Base-by-base conservation (phyloP, 805 yeast species). In the Ogataea haglerorum region DNA sequence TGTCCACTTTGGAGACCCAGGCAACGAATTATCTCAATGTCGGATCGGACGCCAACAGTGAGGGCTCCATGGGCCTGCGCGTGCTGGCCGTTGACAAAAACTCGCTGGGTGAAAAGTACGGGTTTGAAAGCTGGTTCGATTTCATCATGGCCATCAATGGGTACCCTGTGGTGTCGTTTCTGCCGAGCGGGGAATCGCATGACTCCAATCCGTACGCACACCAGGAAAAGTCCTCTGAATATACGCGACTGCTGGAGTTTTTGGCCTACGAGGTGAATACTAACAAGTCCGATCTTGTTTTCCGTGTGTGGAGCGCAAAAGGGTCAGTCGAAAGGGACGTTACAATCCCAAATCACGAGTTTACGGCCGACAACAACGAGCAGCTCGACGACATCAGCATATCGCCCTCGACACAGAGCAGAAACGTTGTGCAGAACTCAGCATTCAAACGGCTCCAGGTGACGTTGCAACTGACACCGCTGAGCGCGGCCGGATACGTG, bases 111-210 rank as follows among this genome's bases (percentile, higher is more conserved):
- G 60, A 63, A 6, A 68, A 64, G 21, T 65, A 70, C 17, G 85
- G 84, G 3, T 59, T 93, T 21, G 95, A 89, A 61, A 72, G 93
- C 8, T 84, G 87, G 78, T 93, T 91, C 56, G 99, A 91, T 59
- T 91, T 73, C 58, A 78, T 91, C 25, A 72, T 88, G n/a, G 83
- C 85, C 1, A 68, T 89, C 42, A 86, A 91, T 52, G 87, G 85
- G 32, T 82, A 76, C 48, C 85, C 83, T 14, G 53, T 80, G 16
- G 68, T 70, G 5, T 36, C 52, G 0, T 54, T 56, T 26, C 18
- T 56, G 7, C 36, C 13, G 49, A 68, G 21, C 42, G 57, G 13
- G 49, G 62, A 36, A 5, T 16, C 40, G 4, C 33, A 43, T 2
- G 57, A 53, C 32, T 51, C 63, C 4, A 54, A 53, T 23, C 61